Base-by-base conservation (phyloP, 192 early-diverging fungal genomes). In the Mycoemilia scoparia region DNA sequence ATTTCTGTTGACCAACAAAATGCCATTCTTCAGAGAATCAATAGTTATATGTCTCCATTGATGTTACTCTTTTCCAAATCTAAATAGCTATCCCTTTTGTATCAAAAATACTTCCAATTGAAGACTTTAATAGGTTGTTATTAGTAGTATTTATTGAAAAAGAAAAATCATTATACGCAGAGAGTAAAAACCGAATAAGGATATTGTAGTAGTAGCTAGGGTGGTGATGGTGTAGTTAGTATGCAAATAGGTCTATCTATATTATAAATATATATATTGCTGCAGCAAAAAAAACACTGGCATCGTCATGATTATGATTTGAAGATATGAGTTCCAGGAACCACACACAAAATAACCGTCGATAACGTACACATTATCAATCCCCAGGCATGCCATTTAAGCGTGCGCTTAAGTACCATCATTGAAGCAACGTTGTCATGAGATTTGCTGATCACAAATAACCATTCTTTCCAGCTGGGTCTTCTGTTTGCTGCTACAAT, bases 331-430 rank as follows among this genome's bases (percentile, higher is more conserved):
- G 59, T 56, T 19, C 59, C 59, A 24, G 59, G 59, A 10, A 56
- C 59, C 7, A 49, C 59, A 29, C 59, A 56, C 25, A 62, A 29
- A 7, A 62, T 51, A 18, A 54, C 59, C 0, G 53, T 38, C 39
- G 49, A 56, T 28, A 62, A 32, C 7, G 46, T 53, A 21, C 52
- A 56, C 59, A 62, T 56, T 21, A 51, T 34, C 5, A 62, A 35
- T 2, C 52, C 52, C 15, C 53, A 51, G 26, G 56, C 52, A 24
- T 56, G 52, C 59, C 59, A 62, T 28, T 53, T 51, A 27, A 62
- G 45, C 32, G 52, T 62, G 12, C 59, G 32, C 1, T 51, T 53
- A 11, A 51, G 36, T 5, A 62, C 59, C 59, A 62, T 62, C 2
- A 51, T 32, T 0, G 59, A 52, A 13, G 59, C 59, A 11, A 53